Conservation (phyloP, 495 filamentous ascomycete genomes). For the Podospora tetraspora region DNA sequence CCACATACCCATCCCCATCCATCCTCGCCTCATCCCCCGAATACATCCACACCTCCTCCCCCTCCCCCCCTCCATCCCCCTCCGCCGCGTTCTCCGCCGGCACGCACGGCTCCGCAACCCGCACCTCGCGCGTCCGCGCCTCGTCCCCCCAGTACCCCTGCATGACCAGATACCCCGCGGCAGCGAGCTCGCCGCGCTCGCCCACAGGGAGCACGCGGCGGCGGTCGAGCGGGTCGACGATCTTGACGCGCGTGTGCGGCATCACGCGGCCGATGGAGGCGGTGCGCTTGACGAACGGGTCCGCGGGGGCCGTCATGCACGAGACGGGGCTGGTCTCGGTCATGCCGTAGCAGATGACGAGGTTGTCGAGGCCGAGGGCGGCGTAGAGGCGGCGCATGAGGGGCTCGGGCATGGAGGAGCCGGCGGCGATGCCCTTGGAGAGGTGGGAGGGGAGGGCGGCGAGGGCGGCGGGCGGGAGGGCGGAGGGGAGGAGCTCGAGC, state of each 20-base stretch:
- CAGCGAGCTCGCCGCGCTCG: constrained; percentile 72
- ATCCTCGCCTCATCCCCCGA: constrained; percentile 93
- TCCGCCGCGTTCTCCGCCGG: background rate
- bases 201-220: constrained; percentile 55
- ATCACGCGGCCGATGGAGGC: constrained; percentile 70
- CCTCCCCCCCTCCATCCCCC: background rate
- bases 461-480: constrained; percentile 20
- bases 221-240: constrained; percentile 62
- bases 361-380: constrained; percentile 69
- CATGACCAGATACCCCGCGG: constrained; percentile 84
- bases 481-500: constrained; percentile 58
- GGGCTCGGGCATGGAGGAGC: constrained; percentile 72
- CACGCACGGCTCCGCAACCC: constrained; percentile 33
- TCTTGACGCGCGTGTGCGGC: constrained; percentile 72
- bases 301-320: constrained; percentile 80
- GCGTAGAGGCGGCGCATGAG: constrained; percentile 78
- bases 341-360: constrained; percentile 98
- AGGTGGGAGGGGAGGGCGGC: constrained; percentile 60
- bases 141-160: constrained; percentile 81
- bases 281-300: constrained; percentile 74
- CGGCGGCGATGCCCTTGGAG: constrained; percentile 88
- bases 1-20: constrained; percentile 64
- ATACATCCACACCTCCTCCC: constrained; percentile 52
- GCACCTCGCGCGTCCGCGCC: constrained; percentile 63
- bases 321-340: constrained; percentile 93